Evolutionary conservation across 345 rosid genomes (phyloP).

Genomic region (Erucastrum elatum): DNA sequence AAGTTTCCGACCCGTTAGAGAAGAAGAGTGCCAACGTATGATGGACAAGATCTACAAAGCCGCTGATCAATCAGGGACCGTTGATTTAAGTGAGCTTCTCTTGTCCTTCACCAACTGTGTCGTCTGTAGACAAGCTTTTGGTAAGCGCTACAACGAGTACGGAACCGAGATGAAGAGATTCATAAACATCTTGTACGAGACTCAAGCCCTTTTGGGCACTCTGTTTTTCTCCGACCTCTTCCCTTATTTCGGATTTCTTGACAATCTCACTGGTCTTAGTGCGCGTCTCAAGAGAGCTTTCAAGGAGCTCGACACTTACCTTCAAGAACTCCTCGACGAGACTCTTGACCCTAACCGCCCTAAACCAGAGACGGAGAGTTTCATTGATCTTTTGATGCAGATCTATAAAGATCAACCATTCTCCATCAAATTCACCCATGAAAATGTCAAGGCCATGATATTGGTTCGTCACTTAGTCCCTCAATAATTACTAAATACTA

Average conservation of each 20-base stretch:
- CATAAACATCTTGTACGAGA: conserved; percentile 35
- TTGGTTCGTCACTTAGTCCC: conserved; percentile 26
- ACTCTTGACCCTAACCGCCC: conserved; percentile 43
- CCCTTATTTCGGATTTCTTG: conserved; percentile 43
- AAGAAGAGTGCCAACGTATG: conserved; percentile 36
- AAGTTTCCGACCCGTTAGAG: conserved; percentile 37
- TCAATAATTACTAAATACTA: not conserved
- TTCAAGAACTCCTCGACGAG: conserved; percentile 43
- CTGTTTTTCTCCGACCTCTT: conserved; percentile 46
- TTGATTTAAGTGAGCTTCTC: conserved; percentile 35
- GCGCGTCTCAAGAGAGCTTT: conserved; percentile 36
- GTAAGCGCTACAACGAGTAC: conserved; percentile 44
- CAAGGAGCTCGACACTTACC: conserved; percentile 40
- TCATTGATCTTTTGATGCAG: conserved; percentile 38
- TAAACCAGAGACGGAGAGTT: conserved; percentile 39
- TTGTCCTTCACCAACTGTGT: conserved; percentile 38
- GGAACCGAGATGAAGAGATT: conserved; percentile 43
- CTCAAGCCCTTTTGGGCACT: conserved; percentile 38
- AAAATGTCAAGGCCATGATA: conserved; percentile 44
- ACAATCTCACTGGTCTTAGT: conserved; percentile 38
- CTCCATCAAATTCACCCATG: conserved; percentile 33
- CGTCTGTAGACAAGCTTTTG: conserved; percentile 42
- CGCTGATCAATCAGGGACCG: conserved; percentile 31
- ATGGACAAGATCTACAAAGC: conserved; percentile 39
- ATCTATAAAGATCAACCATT: conserved; percentile 37